Evolutionary conservation across 257 asterid genomes (phyloP).

Genomic region (Solanum rostratum): DNA sequence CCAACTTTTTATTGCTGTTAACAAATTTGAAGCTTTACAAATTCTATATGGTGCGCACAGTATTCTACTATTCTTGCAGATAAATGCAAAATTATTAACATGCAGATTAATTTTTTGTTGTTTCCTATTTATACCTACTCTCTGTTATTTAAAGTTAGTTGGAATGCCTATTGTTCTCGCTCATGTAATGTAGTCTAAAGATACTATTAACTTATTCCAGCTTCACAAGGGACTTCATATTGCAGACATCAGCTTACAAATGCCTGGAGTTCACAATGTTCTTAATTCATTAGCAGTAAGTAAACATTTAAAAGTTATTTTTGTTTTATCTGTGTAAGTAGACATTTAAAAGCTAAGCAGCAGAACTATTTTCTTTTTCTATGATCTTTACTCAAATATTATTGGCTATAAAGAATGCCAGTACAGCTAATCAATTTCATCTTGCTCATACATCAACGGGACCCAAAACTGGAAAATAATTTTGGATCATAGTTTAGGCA

Average conservation of each 20-base stretch:
- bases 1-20: not conserved
- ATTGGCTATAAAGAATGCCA: not conserved
- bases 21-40: not conserved
- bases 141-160: not conserved
- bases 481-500: not conserved
- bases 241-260: slow-evolving; percentile 19
- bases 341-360: not conserved
- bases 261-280: slow-evolving; percentile 33
- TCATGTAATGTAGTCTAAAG: not conserved
- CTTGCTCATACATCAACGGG: not conserved
- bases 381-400: not conserved
- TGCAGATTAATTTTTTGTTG: not conserved
- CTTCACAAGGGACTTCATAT: slow-evolving; percentile 16
- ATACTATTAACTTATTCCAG: not conserved
- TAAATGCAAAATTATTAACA: not conserved
- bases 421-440: not conserved
- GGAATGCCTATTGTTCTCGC: not conserved
- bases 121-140: not conserved
- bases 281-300: slow-evolving; percentile 37
- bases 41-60: not conserved
- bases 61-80: not conserved
- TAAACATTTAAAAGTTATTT: not conserved
- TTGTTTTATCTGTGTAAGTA: not conserved
- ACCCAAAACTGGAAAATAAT: not conserved
- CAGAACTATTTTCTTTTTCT: not conserved